phyloP scores from a whole-genome alignment of 31 red algal species.

The Odonthalia washingtoniensis region DNA sequence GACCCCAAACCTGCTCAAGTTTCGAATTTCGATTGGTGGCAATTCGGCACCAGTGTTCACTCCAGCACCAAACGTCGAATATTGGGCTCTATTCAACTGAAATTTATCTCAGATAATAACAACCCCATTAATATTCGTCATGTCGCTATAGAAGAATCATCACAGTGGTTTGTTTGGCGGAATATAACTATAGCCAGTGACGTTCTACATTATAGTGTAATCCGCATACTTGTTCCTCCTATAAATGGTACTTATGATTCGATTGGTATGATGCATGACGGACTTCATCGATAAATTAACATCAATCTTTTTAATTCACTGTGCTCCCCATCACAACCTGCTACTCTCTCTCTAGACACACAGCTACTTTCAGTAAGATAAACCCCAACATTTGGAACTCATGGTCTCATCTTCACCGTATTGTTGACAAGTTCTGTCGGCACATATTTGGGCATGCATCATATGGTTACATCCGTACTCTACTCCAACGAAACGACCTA shows the following conservation, averaged over 20 bases:
- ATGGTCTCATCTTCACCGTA: not conserved
- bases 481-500: conserved; percentile 12
- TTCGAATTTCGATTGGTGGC: not conserved
- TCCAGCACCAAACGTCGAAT: conserved; percentile 21
- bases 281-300: not conserved
- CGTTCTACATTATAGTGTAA: not conserved
- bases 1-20: not conserved
- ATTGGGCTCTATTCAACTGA: conserved; percentile 11
- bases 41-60: conserved; percentile 1
- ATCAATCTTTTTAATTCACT: not conserved
- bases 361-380: not conserved
- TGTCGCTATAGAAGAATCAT: conserved; percentile 24
- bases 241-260: not conserved
- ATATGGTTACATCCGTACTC: not conserved
- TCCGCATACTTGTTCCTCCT: not conserved
- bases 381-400: not conserved
- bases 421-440: conserved; percentile 5
- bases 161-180: conserved; percentile 17
- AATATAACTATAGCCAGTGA: not conserved
- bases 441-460: conserved; percentile 8
- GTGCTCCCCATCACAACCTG: not conserved
- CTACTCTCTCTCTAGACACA: not conserved
- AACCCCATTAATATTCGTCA: conserved; percentile 6
- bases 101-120: not conserved
- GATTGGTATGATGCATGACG: not conserved